Conservation (phyloP, 495 filamentous ascomycete genomes). For the Neurospora africana region DNA sequence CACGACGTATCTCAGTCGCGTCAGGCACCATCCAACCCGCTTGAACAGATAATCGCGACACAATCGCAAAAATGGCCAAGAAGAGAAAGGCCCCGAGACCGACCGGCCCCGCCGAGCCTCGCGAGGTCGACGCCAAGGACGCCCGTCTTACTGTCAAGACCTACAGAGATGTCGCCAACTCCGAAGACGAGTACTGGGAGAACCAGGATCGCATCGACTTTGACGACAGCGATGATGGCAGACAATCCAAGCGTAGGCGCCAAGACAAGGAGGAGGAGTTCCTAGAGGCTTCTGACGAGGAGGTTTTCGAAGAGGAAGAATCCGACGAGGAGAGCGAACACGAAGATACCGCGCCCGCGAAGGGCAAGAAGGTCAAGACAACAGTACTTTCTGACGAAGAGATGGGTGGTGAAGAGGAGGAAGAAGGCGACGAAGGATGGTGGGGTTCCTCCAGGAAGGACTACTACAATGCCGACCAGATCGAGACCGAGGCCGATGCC, state of each 20-base stretch:
- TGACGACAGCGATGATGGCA: constrained; percentile 69
- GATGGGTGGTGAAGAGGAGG: constrained; percentile 42
- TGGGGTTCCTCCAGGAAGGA: constrained; percentile 84
- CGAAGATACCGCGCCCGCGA: constrained; percentile 9
- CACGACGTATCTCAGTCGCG: background rate
- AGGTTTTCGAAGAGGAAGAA: constrained; percentile 53
- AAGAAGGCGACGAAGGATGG: constrained; percentile 64
- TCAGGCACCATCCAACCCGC: background rate
- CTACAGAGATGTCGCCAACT: constrained; percentile 82
- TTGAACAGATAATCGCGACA: background rate
- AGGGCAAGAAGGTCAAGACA: constrained; percentile 16
- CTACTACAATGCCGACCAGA: constrained; percentile 83
- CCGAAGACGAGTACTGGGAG: constrained; percentile 82
- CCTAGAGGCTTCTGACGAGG: constrained; percentile 73
- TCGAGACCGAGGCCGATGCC: constrained; percentile 86
- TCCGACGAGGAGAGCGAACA: constrained; percentile 29
- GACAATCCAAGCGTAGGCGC: constrained; percentile 64
- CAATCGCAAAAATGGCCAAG: constrained; percentile 51
- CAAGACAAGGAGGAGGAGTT: constrained; percentile 49
- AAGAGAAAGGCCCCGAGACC: constrained; percentile 63
- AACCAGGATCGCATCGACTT: constrained; percentile 76
- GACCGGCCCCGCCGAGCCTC: constrained; percentile 28
- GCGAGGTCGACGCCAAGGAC: constrained; percentile 41
- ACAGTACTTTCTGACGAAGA: constrained; percentile 26
- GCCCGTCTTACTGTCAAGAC: constrained; percentile 50